A percentile compares a stretch with the other conserved stretches of the same genome.
Evolutionary conservation across 805 yeast genomes (phyloP).

Genomic region (Myxozyma vanderwaltii): DNA sequence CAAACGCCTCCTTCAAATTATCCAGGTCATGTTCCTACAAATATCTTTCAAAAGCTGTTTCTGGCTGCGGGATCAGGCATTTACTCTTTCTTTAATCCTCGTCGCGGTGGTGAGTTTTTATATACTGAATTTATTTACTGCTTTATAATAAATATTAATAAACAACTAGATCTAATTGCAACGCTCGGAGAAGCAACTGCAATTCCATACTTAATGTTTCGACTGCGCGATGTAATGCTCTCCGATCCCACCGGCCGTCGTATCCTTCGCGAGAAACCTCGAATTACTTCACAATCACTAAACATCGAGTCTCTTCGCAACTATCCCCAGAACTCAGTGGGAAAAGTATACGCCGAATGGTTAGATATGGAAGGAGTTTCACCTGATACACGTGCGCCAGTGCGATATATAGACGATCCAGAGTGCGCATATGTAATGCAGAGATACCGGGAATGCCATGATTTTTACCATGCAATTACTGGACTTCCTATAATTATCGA

Average conservation of each 20-base stretch:
- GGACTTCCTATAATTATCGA: constrained; percentile 89
- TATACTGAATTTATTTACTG: too few species aligned
- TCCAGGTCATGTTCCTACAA: constrained; percentile 79
- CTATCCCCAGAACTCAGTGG: constrained; percentile 71
- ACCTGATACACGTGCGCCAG: constrained; percentile 91
- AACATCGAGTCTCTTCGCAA: constrained; percentile 59
- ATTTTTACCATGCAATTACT: constrained; percentile 89
- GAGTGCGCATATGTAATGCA: constrained; percentile 91
- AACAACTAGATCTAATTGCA: constrained; percentile 43
- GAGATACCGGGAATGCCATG: constrained; percentile 95
- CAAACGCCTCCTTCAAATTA: constrained; percentile 48
- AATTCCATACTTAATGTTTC: constrained; percentile 61
- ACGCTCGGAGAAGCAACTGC: constrained; percentile 83
- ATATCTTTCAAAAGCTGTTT: constrained; percentile 59
- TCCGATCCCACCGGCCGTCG: constrained; percentile 73
- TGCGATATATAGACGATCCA: constrained; percentile 82
- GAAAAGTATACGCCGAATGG: constrained; percentile 80
- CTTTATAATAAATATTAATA: not conserved
- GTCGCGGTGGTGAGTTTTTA: constrained; percentile 43
- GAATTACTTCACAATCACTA: constrained; percentile 73
- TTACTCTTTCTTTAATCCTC: constrained; percentile 59
- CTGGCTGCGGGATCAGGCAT: constrained; percentile 73
- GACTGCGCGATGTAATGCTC: constrained; percentile 73
- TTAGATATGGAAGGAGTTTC: constrained; percentile 82
- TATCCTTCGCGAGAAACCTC: constrained; percentile 75